Conservation (phyloP, 2,329 filamentous ascomycete genomes). For the Geosmithia flava region DNA sequence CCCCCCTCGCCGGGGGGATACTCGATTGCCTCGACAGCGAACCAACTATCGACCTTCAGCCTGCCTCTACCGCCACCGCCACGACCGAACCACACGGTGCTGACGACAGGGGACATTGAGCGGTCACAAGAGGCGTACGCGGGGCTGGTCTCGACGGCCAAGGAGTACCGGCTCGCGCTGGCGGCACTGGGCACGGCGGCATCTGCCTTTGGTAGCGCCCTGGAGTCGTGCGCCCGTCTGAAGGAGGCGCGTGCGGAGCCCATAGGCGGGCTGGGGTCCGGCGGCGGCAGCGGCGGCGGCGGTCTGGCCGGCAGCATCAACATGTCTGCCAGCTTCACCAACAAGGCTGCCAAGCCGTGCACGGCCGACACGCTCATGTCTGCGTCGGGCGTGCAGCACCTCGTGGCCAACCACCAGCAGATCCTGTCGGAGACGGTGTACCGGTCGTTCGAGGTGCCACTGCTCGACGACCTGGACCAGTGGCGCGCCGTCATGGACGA, state of each 20-base stretch:
- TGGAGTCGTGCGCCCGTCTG: slow-evolving; percentile 55
- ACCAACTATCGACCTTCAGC: slow-evolving; percentile 44
- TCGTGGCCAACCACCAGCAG: slow-evolving; percentile 58
- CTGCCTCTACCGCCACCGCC: slow-evolving; percentile 50
- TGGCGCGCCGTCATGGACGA: slow-evolving; percentile 53
- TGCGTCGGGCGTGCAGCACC: slow-evolving; percentile 52
- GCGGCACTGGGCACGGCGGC: slow-evolving; percentile 47
- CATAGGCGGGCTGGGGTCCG: slow-evolving; percentile 17
- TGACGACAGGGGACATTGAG: slow-evolving; percentile 51
- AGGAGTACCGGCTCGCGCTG: slow-evolving; percentile 50
- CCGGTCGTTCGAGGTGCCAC: slow-evolving; percentile 53
- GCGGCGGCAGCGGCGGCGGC: slow-evolving; percentile 7
- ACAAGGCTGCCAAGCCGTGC: slow-evolving; percentile 28
- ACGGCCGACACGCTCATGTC: slow-evolving; percentile 52
- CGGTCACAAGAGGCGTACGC: slow-evolving; percentile 50
- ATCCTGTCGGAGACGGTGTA: slow-evolving; percentile 59
- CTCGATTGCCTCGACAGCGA: slow-evolving; percentile 50
- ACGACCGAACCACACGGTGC: slow-evolving; percentile 42
- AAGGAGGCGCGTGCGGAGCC: slow-evolving; percentile 53
- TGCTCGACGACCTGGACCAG: slow-evolving; percentile 56
- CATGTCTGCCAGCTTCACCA: slow-evolving; percentile 33
- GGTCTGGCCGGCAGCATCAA: slow-evolving; percentile 7
- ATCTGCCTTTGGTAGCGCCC: slow-evolving; percentile 49
- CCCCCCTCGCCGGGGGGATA: slow-evolving; percentile 46
- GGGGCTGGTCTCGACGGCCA: slow-evolving; percentile 48